Conservation (phyloP, 2,329 filamentous ascomycete genomes). For the Talaromyces sp. region DNA sequence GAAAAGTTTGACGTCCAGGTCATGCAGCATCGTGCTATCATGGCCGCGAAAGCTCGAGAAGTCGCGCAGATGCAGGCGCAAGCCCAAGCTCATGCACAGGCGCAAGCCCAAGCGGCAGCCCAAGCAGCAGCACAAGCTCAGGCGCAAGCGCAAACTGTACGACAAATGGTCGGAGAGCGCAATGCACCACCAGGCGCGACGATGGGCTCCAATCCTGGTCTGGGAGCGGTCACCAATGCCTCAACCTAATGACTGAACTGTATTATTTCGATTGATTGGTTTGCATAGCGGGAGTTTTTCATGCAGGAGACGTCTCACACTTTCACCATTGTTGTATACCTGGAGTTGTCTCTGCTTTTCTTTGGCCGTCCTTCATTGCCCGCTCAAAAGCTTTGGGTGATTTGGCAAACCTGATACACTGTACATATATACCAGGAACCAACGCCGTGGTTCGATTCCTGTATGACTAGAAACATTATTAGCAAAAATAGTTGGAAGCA, state of each 20-base stretch:
- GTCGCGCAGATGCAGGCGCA: constrained; percentile 42
- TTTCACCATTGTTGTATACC: constrained; percentile 13
- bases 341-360: background rate
- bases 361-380: constrained; percentile 10
- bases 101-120: constrained; percentile 36
- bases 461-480: constrained; percentile 39
- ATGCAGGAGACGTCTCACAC: constrained; percentile 18
- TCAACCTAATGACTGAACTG: constrained; percentile 26
- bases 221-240: constrained; percentile 27
- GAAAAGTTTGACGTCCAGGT: constrained; percentile 63
- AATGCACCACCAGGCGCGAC: constrained; percentile 26
- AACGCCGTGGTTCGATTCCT: constrained; percentile 25
- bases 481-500: constrained; percentile 23
- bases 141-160: constrained; percentile 28
- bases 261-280: constrained; percentile 22
- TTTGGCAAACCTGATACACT: constrained; percentile 27
- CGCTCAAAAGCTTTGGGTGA: background rate
- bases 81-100: constrained; percentile 42
- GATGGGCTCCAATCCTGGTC: constrained; percentile 31
- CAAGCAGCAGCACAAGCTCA: constrained; percentile 23
- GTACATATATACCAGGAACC: constrained; percentile 34
- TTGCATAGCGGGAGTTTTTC: constrained; percentile 14
- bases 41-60: constrained; percentile 43
- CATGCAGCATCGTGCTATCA: constrained; percentile 55
- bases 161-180: constrained; percentile 38